These are phyloP conservation scores for Cercophora scortea DNA, from an alignment of 495 filamentous ascomycete species.

Conservation along the genomic window DNA sequence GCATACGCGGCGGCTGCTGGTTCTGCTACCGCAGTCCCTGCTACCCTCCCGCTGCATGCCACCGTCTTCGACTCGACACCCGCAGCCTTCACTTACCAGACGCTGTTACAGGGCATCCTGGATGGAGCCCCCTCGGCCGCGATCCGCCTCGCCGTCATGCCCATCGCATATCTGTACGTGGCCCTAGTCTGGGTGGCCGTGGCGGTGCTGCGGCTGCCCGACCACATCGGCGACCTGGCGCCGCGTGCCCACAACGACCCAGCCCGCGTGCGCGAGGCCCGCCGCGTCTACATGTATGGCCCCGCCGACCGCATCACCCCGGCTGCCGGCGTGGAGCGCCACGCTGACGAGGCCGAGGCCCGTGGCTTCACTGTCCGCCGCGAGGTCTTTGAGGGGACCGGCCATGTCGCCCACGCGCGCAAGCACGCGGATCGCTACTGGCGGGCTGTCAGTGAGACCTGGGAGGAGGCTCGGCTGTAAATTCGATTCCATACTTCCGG, in stretches of 20 bases:
- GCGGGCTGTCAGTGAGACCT: conserved; percentile 18
- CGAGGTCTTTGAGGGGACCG: conserved; percentile 20
- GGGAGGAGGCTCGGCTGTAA: conserved; percentile 9
- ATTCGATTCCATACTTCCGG: too few species aligned
- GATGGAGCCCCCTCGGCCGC: conserved; percentile 13
- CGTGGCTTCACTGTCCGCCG: conserved; percentile 15
- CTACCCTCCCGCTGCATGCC: conserved; percentile 16
- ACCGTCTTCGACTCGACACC: conserved; percentile 27
- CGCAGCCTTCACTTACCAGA: conserved; percentile 13
- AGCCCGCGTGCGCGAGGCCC: conserved; percentile 16
- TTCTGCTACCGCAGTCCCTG: background rate
- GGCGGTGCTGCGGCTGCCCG: conserved; percentile 11
- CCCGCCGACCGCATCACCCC: conserved; percentile 23
- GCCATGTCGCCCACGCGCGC: conserved; percentile 26
- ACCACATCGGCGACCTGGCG: conserved; percentile 17
- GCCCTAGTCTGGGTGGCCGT: conserved; percentile 16
- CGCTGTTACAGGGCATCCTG: conserved; percentile 18
- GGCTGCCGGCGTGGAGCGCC: conserved; percentile 21
- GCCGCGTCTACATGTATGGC: conserved; percentile 25
- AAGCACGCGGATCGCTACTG: conserved; percentile 23
- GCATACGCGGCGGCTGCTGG: conserved; percentile 6
- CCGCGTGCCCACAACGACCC: conserved; percentile 21
- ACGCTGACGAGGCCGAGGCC: conserved; percentile 16
- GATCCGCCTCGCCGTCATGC: conserved; percentile 13
- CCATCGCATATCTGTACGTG: conserved; percentile 17